Percentiles rank a stretch among this genome's conserved stretches.
Evolutionary conservation across 805 yeast species (phyloP).

Genomic region (Nakazawaea anatomiae): DNA sequence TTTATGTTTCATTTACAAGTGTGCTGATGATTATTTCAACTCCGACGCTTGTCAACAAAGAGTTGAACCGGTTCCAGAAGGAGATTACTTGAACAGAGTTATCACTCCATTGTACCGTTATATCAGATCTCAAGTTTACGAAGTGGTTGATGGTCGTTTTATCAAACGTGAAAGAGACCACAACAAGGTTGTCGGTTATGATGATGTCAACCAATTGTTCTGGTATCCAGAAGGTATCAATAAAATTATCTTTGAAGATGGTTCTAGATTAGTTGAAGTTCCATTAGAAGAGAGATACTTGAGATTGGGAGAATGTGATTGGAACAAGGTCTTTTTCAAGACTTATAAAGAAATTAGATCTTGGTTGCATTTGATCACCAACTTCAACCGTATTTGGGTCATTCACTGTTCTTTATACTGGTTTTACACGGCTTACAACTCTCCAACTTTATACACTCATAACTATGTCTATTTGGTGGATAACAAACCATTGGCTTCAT

Average conservation of each 20-base stretch:
- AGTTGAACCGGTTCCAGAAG: slow-evolving; percentile 77
- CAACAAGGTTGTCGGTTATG: slow-evolving; percentile 81
- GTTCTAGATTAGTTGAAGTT: slow-evolving; percentile 83
- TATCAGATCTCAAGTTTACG: slow-evolving; percentile 77
- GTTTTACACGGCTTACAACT: slow-evolving; percentile 92
- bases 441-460: slow-evolving; percentile 86
- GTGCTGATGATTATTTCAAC: slow-evolving; percentile 83
- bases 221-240: slow-evolving; percentile 99
- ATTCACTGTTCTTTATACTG: slow-evolving; percentile 85
- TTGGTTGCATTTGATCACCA: slow-evolving; percentile 93
- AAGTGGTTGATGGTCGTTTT: slow-evolving; percentile 73
- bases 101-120: slow-evolving; percentile 85
- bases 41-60: slow-evolving; percentile 91
- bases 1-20: slow-evolving; percentile 90
- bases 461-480: slow-evolving; percentile 78
- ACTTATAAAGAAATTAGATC: slow-evolving; percentile 95
- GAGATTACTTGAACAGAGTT: slow-evolving; percentile 86
- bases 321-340: slow-evolving; percentile 91
- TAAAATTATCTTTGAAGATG: slow-evolving; percentile 86
- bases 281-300: slow-evolving; percentile 86
- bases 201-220: slow-evolving; percentile 96
- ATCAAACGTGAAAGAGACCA: slow-evolving; percentile 85
- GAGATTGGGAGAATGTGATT: slow-evolving; percentile 85
- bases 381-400: slow-evolving; percentile 98
- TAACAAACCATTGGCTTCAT: slow-evolving; percentile 84